Evolutionary conservation across 441 rosid genomes (phyloP).

Genomic region (Adansonia rubrostipa): DNA sequence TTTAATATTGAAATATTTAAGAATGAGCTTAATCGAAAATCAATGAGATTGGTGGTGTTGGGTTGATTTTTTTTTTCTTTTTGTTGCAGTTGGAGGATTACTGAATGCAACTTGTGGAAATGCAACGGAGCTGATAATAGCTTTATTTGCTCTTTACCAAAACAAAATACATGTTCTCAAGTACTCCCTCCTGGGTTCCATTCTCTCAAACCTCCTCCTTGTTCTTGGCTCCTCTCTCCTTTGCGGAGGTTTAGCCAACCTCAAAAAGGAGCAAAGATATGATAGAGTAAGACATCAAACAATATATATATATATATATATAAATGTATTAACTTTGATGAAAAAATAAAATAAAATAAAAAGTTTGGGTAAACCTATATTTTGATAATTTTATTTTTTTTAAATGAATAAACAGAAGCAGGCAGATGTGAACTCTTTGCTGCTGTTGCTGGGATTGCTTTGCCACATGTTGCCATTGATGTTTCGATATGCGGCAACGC

Average conservation of each 20-base stretch:
- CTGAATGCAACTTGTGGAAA: constrained; percentile 75
- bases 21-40: background rate
- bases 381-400: background rate
- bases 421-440: constrained; percentile 61
- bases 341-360: no score
- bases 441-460: constrained; percentile 57
- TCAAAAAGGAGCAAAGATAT: constrained; percentile 54
- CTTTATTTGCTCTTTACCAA: constrained; percentile 53
- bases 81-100: constrained; percentile 57
- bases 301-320: background rate
- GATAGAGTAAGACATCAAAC: constrained; percentile 49
- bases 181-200: constrained; percentile 63
- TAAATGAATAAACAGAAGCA: constrained; percentile 51
- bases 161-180: constrained; percentile 57
- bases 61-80: background rate
- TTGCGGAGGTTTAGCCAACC: constrained; percentile 64
- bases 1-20: background rate
- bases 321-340: background rate
- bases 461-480: constrained; percentile 67
- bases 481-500: constrained; percentile 38
- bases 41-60: background rate
- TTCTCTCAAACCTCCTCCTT: constrained; percentile 73
- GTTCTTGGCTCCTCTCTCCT: constrained; percentile 68
- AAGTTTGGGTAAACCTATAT: background rate
- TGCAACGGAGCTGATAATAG: constrained; percentile 70